Evolutionary conservation across 2,329 filamentous ascomycete species (phyloP), one percentile per base, ranked within the genome.

Genomic region (Neoarthrinium moseri): DNA sequence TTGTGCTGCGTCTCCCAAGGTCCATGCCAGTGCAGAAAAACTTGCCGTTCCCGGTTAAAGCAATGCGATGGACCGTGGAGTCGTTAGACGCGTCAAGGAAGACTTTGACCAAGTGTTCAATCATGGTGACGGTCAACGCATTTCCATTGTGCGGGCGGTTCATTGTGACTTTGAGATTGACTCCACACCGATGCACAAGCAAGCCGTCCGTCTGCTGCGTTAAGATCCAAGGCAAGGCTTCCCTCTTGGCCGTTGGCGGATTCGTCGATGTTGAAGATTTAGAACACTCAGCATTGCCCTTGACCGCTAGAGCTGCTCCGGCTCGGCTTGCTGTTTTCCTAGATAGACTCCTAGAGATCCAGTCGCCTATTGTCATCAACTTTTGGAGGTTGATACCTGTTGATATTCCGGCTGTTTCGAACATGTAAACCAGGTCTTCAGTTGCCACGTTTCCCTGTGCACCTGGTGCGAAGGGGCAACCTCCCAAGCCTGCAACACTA

Each of bases 381-480:
- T 76, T 77, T 51, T 86, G 78, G 48, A 90, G 53, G 60, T 89
- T 78, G 1, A 94, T 77, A 0, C 88, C 89, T 0, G 89, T 91
- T 33, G 82, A 72, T 68, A 89, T 82, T 0, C 89, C 89, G 45
- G 91, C 64, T 50, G 80, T 87, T 62, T 89, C 83, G 61, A 89
- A 69, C 50, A 87, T 85, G 60, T 92, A 89, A 2, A 94, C 84
- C 67, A 95, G 68, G 62, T 95, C 87, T 67, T 95, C 90, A 0
- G 89, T 91, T 1, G 87, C 84, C 11, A 92, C 87, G 62, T 95
- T 95, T 1, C 90, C 90, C 32, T 89, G 94, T 1, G 89, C 89
- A 0, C 90, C 90, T 1, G 89, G 89, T 51, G 85, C 88, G 61
- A 89, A 95, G 0, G 90, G 90, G 61, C 90, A 95, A 0, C 90